A percentile compares a stretch with the other conserved stretches of the same genome.
phyloP scores from a whole-genome alignment of 2,329 filamentous ascomycete genomes.

The Exophiala sp. region DNA sequence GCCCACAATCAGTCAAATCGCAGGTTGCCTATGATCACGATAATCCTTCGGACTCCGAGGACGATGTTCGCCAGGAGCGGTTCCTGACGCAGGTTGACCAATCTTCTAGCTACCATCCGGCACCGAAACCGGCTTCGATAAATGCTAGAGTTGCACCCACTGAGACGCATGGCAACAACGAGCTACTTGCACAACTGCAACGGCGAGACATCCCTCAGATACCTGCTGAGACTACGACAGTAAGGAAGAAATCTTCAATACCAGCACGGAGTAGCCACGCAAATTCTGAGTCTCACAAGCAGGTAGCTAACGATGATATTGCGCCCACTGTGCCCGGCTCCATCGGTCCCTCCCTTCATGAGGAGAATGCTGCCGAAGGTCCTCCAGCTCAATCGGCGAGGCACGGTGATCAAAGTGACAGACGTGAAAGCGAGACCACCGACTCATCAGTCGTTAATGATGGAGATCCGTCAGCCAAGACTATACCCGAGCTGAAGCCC shows the following conservation, averaged over 20 bases:
- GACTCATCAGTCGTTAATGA: neutral
- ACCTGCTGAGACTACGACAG: neutral
- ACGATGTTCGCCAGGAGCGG: slow-evolving; percentile 4
- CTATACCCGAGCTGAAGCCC: too few relatives aligned
- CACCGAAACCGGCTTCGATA: neutral
- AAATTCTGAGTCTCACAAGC: too few relatives aligned
- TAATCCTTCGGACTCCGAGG: neutral
- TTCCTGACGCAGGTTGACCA: slow-evolving; percentile 7
- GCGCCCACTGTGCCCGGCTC: too few relatives aligned
- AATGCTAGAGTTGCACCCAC: neutral
- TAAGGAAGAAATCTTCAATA: too few relatives aligned
- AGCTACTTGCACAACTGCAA: neutral
- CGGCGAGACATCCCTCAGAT: neutral
- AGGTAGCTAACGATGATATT: too few relatives aligned
- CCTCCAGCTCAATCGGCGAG: too few relatives aligned
- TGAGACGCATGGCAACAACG: too few relatives aligned
- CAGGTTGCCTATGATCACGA: slow-evolving; percentile 2
- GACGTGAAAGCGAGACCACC: too few relatives aligned
- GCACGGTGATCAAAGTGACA: too few relatives aligned
- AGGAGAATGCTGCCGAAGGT: too few relatives aligned
- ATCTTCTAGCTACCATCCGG: neutral
- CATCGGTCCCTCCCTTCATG: too few relatives aligned
- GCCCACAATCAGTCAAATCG: slow-evolving; percentile 11
- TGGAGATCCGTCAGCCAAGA: neutral
- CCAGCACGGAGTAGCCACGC: too few relatives aligned